phyloP scores from a whole-genome alignment of 2,329 filamentous ascomycete species.

The Fusarium praegraminearum region DNA sequence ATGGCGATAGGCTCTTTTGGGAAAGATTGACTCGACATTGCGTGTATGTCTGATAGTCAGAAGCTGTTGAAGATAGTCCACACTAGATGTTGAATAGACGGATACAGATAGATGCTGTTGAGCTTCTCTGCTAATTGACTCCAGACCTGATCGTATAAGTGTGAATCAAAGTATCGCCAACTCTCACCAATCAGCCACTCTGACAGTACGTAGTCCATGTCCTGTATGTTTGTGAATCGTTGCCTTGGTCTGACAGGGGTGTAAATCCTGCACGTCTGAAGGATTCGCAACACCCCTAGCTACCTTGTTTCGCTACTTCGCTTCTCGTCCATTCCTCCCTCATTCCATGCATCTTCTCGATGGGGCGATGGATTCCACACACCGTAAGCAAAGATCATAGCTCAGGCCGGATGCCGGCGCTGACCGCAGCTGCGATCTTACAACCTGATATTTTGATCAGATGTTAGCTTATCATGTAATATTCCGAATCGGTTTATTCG shows the following conservation, averaged over 20 bases:
- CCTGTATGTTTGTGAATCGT: neutral
- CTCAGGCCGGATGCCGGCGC: neutral
- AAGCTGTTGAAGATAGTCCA: neutral
- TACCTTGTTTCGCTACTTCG: neutral
- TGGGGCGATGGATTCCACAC: neutral
- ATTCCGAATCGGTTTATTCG: neutral
- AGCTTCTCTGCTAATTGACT: neutral
- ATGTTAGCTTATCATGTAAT: neutral
- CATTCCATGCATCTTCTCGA: neutral
- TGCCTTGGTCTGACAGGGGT: neutral
- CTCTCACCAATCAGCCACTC: neutral
- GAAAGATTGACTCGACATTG: neutral
- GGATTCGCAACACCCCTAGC: neutral
- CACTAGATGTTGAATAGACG: neutral
- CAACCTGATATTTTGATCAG: neutral
- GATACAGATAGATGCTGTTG: neutral
- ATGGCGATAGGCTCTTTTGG: constrained; percentile 55
- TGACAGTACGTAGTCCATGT: neutral
- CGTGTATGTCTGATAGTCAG: neutral
- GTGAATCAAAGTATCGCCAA: neutral
- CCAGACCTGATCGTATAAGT: neutral
- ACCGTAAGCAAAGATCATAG: neutral
- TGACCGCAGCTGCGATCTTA: neutral
- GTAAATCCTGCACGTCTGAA: neutral
- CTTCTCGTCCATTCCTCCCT: neutral